phyloP scores from a whole-genome alignment of 2,329 filamentous ascomycete species.

The Westerdykella aurantiaca region DNA sequence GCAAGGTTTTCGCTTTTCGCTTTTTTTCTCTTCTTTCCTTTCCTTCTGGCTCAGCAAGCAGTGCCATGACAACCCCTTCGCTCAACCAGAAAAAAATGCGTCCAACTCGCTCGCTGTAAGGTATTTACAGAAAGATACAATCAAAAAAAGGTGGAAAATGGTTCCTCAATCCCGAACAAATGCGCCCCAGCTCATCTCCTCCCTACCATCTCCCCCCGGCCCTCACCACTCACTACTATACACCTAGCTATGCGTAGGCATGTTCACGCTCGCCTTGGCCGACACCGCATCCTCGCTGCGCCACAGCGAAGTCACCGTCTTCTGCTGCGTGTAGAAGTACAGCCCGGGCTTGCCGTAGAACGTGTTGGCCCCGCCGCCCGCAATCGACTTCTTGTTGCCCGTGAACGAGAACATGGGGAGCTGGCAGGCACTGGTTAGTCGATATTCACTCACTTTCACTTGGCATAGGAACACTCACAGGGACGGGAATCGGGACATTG shows the following conservation, averaged over 20 bases:
- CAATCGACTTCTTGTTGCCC: slow-evolving; percentile 77
- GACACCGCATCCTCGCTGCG: slow-evolving; percentile 75
- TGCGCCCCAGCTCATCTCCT: no score
- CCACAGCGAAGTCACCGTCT: slow-evolving; percentile 96
- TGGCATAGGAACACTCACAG: slow-evolving; percentile 23
- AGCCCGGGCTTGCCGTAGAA: slow-evolving; percentile 94
- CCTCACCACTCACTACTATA: background rate
- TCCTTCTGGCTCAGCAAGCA: no score
- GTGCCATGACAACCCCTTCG: no score
- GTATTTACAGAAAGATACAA: no score
- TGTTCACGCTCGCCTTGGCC: slow-evolving; percentile 78
- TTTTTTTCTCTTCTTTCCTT: no score
- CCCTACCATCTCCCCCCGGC: no score
- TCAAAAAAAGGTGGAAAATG: no score
- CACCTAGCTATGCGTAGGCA: slow-evolving; percentile 61
- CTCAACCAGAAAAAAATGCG: no score
- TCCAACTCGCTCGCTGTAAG: no score
- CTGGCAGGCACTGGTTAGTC: slow-evolving; percentile 14
- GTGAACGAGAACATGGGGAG: slow-evolving; percentile 61
- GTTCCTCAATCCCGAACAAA: no score
- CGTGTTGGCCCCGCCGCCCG: slow-evolving; percentile 84
- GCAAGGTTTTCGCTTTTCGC: no score
- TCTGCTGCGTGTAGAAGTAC: slow-evolving; percentile 93
- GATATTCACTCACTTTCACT: background rate
- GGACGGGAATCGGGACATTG: slow-evolving; percentile 71